A percentile compares a stretch with the other conserved stretches of the same genome.
These are phyloP conservation scores for Dipteronia dyeriana DNA, from an alignment of 345 rosid genomes.

Conservation along the genomic window DNA sequence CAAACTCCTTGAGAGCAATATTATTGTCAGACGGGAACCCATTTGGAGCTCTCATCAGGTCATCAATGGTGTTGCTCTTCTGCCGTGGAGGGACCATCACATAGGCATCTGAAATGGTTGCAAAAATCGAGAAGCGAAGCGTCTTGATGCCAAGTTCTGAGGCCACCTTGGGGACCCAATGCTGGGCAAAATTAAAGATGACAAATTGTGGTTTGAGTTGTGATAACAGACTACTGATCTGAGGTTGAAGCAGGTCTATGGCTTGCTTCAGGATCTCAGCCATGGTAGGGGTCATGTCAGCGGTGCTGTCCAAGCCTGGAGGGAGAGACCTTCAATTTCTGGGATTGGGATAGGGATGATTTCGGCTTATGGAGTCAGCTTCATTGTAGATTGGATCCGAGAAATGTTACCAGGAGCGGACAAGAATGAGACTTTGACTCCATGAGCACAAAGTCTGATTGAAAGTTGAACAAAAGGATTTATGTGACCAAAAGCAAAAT, in stretches of 20 bases:
- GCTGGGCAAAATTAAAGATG: slow-evolving; percentile 18
- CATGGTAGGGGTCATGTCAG: slow-evolving; percentile 27
- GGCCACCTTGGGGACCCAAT: slow-evolving; percentile 27
- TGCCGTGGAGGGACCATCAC: slow-evolving; percentile 24
- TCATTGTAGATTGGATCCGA: slow-evolving; percentile 24
- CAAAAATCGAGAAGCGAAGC: slow-evolving; percentile 14
- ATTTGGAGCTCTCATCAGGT: slow-evolving; percentile 26
- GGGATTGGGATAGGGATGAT: slow-evolving; percentile 27
- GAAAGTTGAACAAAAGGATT: slow-evolving; percentile 35
- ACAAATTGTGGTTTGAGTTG: slow-evolving; percentile 35
- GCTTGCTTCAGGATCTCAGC: slow-evolving; percentile 30
- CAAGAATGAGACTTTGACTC: slow-evolving; percentile 27
- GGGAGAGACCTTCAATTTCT: slow-evolving; percentile 27
- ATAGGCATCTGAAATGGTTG: slow-evolving; percentile 24
- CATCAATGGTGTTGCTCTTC: neutral
- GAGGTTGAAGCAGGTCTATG: slow-evolving; percentile 34
- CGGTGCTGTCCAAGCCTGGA: slow-evolving; percentile 28
- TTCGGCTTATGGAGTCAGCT: slow-evolving; percentile 16
- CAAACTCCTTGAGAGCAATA: slow-evolving; percentile 20
- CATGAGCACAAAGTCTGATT: slow-evolving; percentile 31
- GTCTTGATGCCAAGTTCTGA: slow-evolving; percentile 26
- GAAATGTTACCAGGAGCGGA: slow-evolving; percentile 29
- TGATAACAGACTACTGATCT: slow-evolving; percentile 14
- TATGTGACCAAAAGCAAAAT: slow-evolving; percentile 35
- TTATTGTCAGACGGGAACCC: slow-evolving; percentile 24